Conservation (phyloP, 139 green algal species). For the Picochlorum sp. region DNA sequence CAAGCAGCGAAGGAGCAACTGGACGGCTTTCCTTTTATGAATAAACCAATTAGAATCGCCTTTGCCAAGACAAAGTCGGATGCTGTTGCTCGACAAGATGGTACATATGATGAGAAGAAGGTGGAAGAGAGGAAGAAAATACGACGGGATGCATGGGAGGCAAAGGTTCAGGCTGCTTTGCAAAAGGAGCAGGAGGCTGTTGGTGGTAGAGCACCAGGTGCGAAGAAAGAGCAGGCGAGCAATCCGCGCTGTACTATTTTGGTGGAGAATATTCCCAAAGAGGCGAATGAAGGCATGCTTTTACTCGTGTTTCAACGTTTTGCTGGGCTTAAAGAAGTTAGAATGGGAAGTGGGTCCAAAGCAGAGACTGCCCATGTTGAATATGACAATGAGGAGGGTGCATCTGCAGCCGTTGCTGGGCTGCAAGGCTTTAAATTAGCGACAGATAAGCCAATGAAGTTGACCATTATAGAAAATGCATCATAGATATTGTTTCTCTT, state of each 20-base stretch:
- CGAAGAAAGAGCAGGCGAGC: slow-evolving; percentile 51
- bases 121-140: slow-evolving; percentile 50
- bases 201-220: slow-evolving; percentile 57
- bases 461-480: slow-evolving; percentile 51
- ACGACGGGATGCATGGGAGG: slow-evolving; percentile 28
- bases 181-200: background rate
- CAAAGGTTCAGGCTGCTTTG: slow-evolving; percentile 12
- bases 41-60: slow-evolving; percentile 85
- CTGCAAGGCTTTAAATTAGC: slow-evolving; percentile 94
- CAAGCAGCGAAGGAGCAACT: slow-evolving; percentile 78
- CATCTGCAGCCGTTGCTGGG: slow-evolving; percentile 59
- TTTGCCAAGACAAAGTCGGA: slow-evolving; percentile 90
- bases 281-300: slow-evolving; percentile 79
- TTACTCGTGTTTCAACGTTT: slow-evolving; percentile 92
- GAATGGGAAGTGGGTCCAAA: slow-evolving; percentile 75
- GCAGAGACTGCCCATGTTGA: slow-evolving; percentile 96
- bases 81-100: slow-evolving; percentile 75
- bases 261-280: slow-evolving; percentile 83
- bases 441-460: slow-evolving; percentile 67
- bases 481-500: no score
- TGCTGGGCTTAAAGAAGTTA: slow-evolving; percentile 80
- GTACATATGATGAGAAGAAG: slow-evolving; percentile 49
- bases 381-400: slow-evolving; percentile 74
- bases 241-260: slow-evolving; percentile 39
- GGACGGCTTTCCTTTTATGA: slow-evolving; percentile 96